Base-by-base conservation (phyloP, 176 grass and related monocot species). In the Oryza glumipatula region DNA sequence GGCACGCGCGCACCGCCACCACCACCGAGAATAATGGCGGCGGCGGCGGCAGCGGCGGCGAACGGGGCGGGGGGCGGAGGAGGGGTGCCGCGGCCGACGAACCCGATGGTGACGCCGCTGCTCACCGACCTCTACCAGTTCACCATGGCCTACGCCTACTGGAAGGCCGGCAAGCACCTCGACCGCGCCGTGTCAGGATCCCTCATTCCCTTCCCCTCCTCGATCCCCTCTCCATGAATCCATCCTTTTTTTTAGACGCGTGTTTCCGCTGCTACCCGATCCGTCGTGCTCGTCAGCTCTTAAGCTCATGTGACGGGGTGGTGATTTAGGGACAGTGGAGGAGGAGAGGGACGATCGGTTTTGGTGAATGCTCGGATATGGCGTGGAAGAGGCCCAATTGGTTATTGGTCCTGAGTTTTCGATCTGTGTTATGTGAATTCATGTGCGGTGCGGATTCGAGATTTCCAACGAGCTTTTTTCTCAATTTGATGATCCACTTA, bases 61-160 rank as follows among this genome's bases (percentile, higher is more conserved):
- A 97, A 94, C 78, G 88, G 92, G 65, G 78, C 33, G 22, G 33
- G 52, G 26, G 69, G 26, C 69, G 60, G 66, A 44, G 65, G 46
- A 45, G 35, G 68, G 70, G 79, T 82, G 76, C 92, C 85, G 80
- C 86, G 47, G 11, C 83, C 94, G 61, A 98, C 95, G 32, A 90
- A 95, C 82, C 93, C 96, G 82, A 98, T 98, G 89, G 96, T 95
- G 44, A 92, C 96, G 77, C 96, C 96, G 30, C 83, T 98, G 78
- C 88, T 98, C 73, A 92, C 95, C 72, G 95, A 98, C 76, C 93
- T 98, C 66, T 98, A 98, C 93, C 95, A 98, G 87, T 98, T 95
- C 91, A 93, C 93, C 89, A 98, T 98, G 96, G 93, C 96, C 64
- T 98, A 98, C 90, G 93, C 96, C 66, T 95, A 95, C 89, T 95